Evolutionary conservation across 1,284 basidiomycete species (phyloP), one percentile per base, ranked within the genome.

Genomic region (Acaromyces ingoldii): DNA sequence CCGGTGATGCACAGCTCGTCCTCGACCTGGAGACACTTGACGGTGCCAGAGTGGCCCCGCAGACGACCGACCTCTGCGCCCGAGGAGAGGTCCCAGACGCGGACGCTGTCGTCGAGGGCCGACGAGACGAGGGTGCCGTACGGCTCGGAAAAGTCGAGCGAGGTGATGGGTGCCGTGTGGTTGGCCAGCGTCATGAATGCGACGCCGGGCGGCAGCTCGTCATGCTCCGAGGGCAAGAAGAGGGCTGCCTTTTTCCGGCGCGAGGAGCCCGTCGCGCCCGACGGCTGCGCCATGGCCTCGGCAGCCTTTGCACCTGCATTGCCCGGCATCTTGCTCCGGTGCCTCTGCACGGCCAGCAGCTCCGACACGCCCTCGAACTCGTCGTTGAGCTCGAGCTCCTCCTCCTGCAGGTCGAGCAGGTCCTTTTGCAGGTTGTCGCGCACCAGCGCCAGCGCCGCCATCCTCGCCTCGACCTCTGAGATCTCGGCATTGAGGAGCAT

Each of bases 211-310:
- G 93, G 95, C 51, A 99, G 80, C 52, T 96, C 91, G 67, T 95
- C 91, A 66, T 99, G 95, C 76, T 98, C 95, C 13, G 90, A 93
- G 1, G 93, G 93, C 55, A 99, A 77, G 80, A 99, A 98, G 6
- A 89, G 88, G 0, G 93, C 92, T 9, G 62, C 69, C 34, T 65
- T 63, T 25, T 60, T 53, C 17, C 67, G 53, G 39, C 70, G 55
- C n/a, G 63, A 64, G 51, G 57, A 55, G 5, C 60, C 63, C 11
- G 48, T 60, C 2, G 53, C 52, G 17, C 26, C 49, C 2, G 11
- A 21, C 38, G 11, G 38, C n/a, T 40, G n/a, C 38, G 11, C 21
- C 15, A 57, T 57, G 40, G 61, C 64, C n/a, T 63, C 66, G 6
- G 66, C 55, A n/a, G 61, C 66, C 15, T 62, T 64, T 5, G 63